Percentiles rank a stretch among this genome's conserved stretches.
phyloP scores from a whole-genome alignment of 2,329 filamentous ascomycete species.

The Capronia epimyces region DNA sequence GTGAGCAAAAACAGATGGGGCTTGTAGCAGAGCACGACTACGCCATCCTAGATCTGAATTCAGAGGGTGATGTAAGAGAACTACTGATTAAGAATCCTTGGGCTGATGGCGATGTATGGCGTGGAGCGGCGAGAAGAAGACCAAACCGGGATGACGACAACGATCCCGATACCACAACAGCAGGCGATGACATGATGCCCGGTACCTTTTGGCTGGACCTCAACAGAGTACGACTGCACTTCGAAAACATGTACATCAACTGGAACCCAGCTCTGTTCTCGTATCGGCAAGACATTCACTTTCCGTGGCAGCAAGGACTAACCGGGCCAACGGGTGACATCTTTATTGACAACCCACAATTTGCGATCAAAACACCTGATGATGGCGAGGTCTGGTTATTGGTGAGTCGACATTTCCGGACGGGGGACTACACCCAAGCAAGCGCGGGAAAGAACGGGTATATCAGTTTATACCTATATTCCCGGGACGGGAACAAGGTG shows the following conservation, averaged over 20 bases:
- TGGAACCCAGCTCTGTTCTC: slow-evolving; percentile 87
- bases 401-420: slow-evolving; percentile 78
- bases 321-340: slow-evolving; percentile 24
- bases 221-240: slow-evolving; percentile 81
- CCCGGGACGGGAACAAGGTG: slow-evolving; percentile 63
- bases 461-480: slow-evolving; percentile 80
- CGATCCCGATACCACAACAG: slow-evolving; percentile 2
- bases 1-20: slow-evolving; percentile 74
- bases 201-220: slow-evolving; percentile 94
- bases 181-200: slow-evolving; percentile 37
- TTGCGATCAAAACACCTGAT: slow-evolving; percentile 48
- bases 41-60: slow-evolving; percentile 73
- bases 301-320: slow-evolving; percentile 66
- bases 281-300: slow-evolving; percentile 81
- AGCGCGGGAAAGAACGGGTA: slow-evolving; percentile 61
- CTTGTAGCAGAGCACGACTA: slow-evolving; percentile 91
- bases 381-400: slow-evolving; percentile 73
- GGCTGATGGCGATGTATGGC: slow-evolving; percentile 60
- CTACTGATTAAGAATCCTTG: slow-evolving; percentile 94
- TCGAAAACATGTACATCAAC: slow-evolving; percentile 93
- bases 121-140: slow-evolving; percentile 28
- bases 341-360: slow-evolving; percentile 59
- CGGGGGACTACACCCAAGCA: slow-evolving; percentile 53
- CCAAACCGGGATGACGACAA: slow-evolving; percentile 20
- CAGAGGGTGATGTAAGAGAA: slow-evolving; percentile 56